Base-by-base conservation (phyloP, 2,329 filamentous ascomycete species). In the Aspergillus hiratsukae region DNA sequence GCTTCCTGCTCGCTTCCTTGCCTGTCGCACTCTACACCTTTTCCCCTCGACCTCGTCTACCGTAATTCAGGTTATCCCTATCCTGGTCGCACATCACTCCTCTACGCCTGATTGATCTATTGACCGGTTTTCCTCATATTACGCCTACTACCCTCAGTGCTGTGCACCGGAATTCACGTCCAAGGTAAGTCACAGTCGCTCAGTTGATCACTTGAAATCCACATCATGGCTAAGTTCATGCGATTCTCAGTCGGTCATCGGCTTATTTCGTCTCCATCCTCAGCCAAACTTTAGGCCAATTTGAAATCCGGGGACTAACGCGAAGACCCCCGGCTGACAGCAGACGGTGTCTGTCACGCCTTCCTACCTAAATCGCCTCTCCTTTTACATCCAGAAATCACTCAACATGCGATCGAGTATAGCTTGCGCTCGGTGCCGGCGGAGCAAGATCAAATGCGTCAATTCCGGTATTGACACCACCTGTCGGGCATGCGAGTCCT, bases 361-460 rank as follows among this genome's bases (percentile, higher is more conserved):
- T 45, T 25, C 37, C 51, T 54, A 49, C 49, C 23, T 49, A 53
- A 40, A 23, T 41, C 49, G 52, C 52, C 50, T 53, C 31, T 48
- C 45, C 43, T 53, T 31, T 19, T 31, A n/a, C n/a, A n/a, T n/a
- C n/a, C n/a, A n/a, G n/a, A 23, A 25, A 6, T 43, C 40, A 43
- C n/a, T 53, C 54, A 70, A 31, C 35, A 88, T 91, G 83, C 83
- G 90, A 64, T 91, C 89, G 49, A 90, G 87, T 67, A 90, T 93
- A 69, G 89, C 90, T 49, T 94, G 90, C 73, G 79, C 84, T 59
- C 81, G 85, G 61, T 93, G 90, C 70, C 83, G 90, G 56, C 84
- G 85, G 66, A 91, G 88, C 70, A 95, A 94, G 75, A 90, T 93
- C 70, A 93, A 93, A 75, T 95, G 90, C 76, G 85, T 90, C 72